A percentile compares a stretch with the other conserved stretches of the same genome.
Conservation (phyloP, 176 grass and related monocot species). For the Avena eriantha region DNA sequence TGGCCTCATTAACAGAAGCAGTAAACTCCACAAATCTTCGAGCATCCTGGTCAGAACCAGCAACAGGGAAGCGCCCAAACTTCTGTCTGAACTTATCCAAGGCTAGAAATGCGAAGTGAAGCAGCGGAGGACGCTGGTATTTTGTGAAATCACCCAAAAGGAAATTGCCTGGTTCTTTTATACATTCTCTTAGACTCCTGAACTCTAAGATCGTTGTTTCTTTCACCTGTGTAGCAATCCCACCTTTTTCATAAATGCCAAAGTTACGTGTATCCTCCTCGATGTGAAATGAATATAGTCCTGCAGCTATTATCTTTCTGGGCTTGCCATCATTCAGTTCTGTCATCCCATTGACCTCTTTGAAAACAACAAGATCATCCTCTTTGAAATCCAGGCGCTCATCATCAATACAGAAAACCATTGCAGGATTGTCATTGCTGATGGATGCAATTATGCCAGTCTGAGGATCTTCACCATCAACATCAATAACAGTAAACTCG, state of each 20-base stretch:
- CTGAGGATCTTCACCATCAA: conserved; percentile 66
- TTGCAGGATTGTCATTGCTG: conserved; percentile 64
- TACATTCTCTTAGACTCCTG: conserved; percentile 66
- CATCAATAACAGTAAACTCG: conserved; percentile 67
- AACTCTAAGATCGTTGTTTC: conserved; percentile 59
- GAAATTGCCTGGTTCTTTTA: conserved; percentile 77
- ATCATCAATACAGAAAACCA: conserved; percentile 63
- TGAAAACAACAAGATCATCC: conserved; percentile 75
- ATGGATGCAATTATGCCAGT: conserved; percentile 76
- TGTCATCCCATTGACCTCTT: conserved; percentile 75
- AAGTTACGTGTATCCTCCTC: conserved; percentile 74
- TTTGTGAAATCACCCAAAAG: conserved; percentile 73
- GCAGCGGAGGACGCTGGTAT: conserved; percentile 56
- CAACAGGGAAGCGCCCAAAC: conserved; percentile 59
- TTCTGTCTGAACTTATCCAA: conserved; percentile 78
- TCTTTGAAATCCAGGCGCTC: conserved; percentile 68
- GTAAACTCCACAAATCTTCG: conserved; percentile 56
- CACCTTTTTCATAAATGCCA: conserved; percentile 69
- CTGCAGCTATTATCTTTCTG: conserved; percentile 58
- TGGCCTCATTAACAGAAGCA: conserved; percentile 58
- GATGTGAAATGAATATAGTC: conserved; percentile 57
- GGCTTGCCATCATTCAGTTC: conserved; percentile 85
- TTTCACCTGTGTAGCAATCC: conserved; percentile 78
- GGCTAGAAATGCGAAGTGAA: conserved; percentile 77
- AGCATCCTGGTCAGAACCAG: conserved; percentile 65